Evolutionary conservation across 805 yeast genomes (phyloP), one percentile per base, ranked within the genome.

Genomic region (Ogataea pignaliae): DNA sequence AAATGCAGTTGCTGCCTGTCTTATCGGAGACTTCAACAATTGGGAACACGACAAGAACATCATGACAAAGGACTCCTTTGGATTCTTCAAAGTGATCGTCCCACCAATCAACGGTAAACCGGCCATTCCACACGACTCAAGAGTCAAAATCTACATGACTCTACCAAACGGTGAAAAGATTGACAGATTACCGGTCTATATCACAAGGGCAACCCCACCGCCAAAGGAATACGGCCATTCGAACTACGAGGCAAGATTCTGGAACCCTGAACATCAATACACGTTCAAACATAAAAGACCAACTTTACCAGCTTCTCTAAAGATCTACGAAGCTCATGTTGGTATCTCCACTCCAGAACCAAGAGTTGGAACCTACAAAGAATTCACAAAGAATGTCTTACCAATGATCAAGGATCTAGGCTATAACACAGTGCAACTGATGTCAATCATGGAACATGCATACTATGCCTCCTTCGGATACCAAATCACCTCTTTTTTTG

Each of bases 391-490:
- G 37, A 81, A 86, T 51, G 73, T 89, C 11, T 74, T 91, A 49
- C 98, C 98, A n/a, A 73, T 83, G 37, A 87, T 91, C 53, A 81
- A 80, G 54, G 78, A 83, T 50, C 73, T 90, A 47, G 97, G 97
- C 32, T 91, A 91, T 65, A 88, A 93, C 64, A 82, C 96, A 4
- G 85, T 91, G 55, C 99, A 91, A 67, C 73, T 91, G 59, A 91
- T 91, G 99, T 97, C 99, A 0, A 77, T 91, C 36, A 91, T 91
- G 99, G 99, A 91, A 66, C 99, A 91, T 63, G 98, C 99, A 1
- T 91, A 91, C 63, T 91, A 91, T 63, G 99, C 97, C 1, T 88
- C 96, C 2, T 91, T 91, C 63, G 99, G 99, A n/a, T 91, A 91
- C 63, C 99, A 91, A 65, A 82, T 91, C 26, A 90, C 98, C 17